Evolutionary conservation across 2,329 filamentous ascomycete genomes (phyloP), one percentile per base, ranked within the genome.

Genomic region (Fusarium armeniacum): DNA sequence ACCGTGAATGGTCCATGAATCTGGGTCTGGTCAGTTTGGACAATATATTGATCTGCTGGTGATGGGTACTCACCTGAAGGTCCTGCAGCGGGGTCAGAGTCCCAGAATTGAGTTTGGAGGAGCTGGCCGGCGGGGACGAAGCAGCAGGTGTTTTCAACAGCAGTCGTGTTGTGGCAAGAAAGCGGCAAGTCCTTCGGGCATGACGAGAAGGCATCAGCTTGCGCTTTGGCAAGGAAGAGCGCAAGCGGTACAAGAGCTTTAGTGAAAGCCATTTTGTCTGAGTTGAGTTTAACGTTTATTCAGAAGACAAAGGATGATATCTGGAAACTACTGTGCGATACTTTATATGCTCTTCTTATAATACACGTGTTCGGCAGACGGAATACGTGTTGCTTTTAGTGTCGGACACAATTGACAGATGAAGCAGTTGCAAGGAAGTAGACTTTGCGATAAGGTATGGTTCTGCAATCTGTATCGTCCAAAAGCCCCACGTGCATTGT

Each of bases 71-170:
- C 30, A 75, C 76, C 70, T 15, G 70, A 57, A 3, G 92, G 91
- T 0, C 92, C 91, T 5, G 87, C 85, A 2, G 85, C 82, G 2
- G 91, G 90, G 61, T 85, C 76, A 1, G 88, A 86, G 75, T 94
- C 91, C 91, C 91, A 94, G 80, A 94, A 93, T 73, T 94, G 91
- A 3, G 92, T 93, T 78, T 89, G 87, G 6, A 93, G 83, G 45
- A 94, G 80, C 66, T 92, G 87, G 10, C 92, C 92, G 6, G 90
- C 89, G 0, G 91, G 91, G 24, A 87, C 84, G 81, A 93, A 91
- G 80, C 92, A 94, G 81, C 92, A 94, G 9, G 89, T 86, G 74
- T 93, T 84, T 52, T 83, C 77, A n/a, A 87, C 84, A 10, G 80
- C 79, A 5, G 88, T 88, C 8, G 85, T 86, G 74, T 90, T 90